Evolutionary conservation across 176 grass and related monocot species (phyloP).

Genomic region (Carex pumila): DNA sequence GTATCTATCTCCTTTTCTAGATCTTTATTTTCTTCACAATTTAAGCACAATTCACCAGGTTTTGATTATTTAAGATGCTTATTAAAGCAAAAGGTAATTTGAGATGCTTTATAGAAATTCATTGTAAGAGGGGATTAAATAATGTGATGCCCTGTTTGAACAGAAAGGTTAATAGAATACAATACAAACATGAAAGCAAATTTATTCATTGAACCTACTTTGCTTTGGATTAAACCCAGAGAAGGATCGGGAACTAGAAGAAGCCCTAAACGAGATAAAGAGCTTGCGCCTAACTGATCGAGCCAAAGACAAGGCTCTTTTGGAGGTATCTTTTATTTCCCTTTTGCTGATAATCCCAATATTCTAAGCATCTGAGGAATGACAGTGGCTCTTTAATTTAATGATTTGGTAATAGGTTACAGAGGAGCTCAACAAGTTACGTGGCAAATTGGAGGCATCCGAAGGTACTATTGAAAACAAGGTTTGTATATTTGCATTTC

Average conservation of each 20-base stretch:
- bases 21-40: not conserved
- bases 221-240: constrained; percentile 40
- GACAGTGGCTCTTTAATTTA: not conserved
- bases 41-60: not conserved
- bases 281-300: constrained; percentile 80
- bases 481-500: constrained; percentile 29
- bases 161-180: not conserved
- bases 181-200: not conserved
- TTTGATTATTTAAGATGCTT: not conserved
- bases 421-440: constrained; percentile 48
- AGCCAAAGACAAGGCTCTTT: constrained; percentile 88
- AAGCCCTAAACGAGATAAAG: constrained; percentile 82
- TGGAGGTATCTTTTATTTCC: constrained; percentile 49
- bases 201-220: not conserved
- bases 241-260: constrained; percentile 83
- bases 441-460: constrained; percentile 66
- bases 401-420: constrained; percentile 42
- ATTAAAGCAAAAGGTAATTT: not conserved
- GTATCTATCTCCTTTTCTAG: constrained; percentile 42
- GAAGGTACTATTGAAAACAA: constrained; percentile 75
- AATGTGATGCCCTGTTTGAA: not conserved
- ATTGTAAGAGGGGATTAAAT: not conserved
- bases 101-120: not conserved
- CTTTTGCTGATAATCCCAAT: not conserved
- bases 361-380: not conserved